phyloP scores from a whole-genome alignment of 1,139 yeast genomes.

The Taiozyma sp. region DNA sequence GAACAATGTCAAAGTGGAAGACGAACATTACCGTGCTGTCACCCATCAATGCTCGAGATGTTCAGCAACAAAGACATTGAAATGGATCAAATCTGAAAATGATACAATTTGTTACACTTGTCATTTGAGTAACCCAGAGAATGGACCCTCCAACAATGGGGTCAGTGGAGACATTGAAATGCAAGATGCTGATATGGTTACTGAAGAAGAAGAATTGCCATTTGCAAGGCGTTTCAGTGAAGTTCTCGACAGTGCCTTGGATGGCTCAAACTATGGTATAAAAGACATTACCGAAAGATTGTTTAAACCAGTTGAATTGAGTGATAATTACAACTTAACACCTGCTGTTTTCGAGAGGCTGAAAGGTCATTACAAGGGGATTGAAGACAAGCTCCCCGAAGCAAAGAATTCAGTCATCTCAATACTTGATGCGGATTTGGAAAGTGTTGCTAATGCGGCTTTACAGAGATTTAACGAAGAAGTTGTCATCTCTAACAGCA shows the following conservation, averaged over 20 bases:
- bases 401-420: background rate
- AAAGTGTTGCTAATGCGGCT: background rate
- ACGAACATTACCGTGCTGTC: background rate
- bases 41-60: constrained; percentile 1
- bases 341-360: background rate
- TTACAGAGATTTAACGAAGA: background rate
- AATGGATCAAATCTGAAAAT: constrained; percentile 21
- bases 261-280: constrained; percentile 21
- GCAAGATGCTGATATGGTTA: constrained; percentile 19
- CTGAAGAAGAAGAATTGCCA: constrained; percentile 8
- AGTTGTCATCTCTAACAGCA: background rate
- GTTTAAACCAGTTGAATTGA: constrained; percentile 1
- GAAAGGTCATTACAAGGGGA: background rate
- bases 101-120: constrained; percentile 14
- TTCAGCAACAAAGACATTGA: constrained; percentile 17
- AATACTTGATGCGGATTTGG: background rate
- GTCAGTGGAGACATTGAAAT: background rate
- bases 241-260: constrained; percentile 8
- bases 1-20: background rate
- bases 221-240: constrained; percentile 16
- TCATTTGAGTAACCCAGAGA: background rate
- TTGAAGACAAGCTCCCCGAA: background rate
- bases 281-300: constrained; percentile 10
- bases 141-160: constrained; percentile 8
- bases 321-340: background rate